A percentile compares a stretch with the other conserved stretches of the same genome.
phyloP scores from a whole-genome alignment of 2,329 filamentous ascomycete species.

The Fusarium illudens region DNA sequence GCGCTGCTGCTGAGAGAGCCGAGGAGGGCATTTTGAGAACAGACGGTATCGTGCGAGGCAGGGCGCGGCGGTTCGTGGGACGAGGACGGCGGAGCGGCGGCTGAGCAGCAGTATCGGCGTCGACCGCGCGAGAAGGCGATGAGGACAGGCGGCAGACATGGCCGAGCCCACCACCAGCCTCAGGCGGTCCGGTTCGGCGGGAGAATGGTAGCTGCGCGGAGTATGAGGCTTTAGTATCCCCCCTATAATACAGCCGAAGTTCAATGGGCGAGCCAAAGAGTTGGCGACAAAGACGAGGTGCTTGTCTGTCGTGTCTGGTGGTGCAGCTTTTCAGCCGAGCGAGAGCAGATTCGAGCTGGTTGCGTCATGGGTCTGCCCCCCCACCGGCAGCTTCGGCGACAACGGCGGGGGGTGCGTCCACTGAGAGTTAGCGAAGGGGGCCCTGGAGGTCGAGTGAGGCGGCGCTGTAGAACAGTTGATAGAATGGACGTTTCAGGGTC shows the following conservation, averaged over 20 bases:
- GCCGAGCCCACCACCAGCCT: neutral
- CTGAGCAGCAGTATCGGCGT: neutral
- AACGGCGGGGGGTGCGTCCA: neutral
- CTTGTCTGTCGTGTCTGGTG: slow-evolving; percentile 19
- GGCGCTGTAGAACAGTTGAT: neutral
- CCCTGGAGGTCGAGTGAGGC: neutral
- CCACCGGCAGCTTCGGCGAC: neutral
- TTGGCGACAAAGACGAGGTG: slow-evolving; percentile 2
- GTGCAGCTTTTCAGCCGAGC: slow-evolving; percentile 10
- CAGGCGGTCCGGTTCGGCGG: neutral
- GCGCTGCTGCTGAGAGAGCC: slow-evolving; percentile 28
- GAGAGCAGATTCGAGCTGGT: slow-evolving; percentile 3
- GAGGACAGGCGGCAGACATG: slow-evolving; percentile 29
- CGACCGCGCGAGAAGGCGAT: slow-evolving; percentile 29
- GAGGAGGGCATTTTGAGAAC: slow-evolving; percentile 36
- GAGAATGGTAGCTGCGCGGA: neutral
- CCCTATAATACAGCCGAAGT: neutral
- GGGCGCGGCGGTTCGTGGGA: slow-evolving; percentile 5
- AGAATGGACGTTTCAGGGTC: neutral
- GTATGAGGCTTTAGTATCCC: neutral
- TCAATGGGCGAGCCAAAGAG: neutral
- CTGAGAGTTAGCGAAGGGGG: neutral
- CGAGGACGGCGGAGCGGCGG: slow-evolving; percentile 3
- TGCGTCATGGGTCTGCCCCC: slow-evolving; percentile 25
- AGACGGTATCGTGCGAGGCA: slow-evolving; percentile 21